Evolutionary conservation across 1,139 yeast genomes (phyloP).

Genomic region (Yamadazyma trypodendri): DNA sequence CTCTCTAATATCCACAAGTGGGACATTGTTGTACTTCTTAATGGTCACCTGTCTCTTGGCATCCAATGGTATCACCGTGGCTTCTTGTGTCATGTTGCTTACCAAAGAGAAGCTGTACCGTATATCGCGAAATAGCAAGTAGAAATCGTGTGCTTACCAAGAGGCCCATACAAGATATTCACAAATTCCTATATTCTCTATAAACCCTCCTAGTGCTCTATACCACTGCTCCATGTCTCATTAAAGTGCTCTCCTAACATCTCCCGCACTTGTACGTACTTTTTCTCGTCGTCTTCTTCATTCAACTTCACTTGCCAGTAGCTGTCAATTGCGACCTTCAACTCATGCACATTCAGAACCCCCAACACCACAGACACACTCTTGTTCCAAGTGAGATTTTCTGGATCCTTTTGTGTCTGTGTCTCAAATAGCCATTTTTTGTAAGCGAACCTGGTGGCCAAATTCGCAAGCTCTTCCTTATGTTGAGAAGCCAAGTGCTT

Average conservation of each 20-base stretch:
- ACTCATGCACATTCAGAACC: slow-evolving; percentile 60
- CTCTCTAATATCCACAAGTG: slow-evolving; percentile 78
- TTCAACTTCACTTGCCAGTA: slow-evolving; percentile 49
- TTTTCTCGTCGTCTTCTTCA: slow-evolving; percentile 38
- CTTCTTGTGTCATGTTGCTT: slow-evolving; percentile 9
- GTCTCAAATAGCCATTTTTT: slow-evolving; percentile 50
- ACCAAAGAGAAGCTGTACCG: not conserved
- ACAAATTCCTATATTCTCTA: not conserved
- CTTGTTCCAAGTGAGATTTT: slow-evolving; percentile 25
- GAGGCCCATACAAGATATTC: too few relatives aligned
- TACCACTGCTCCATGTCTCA: slow-evolving; percentile 75
- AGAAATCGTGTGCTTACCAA: too few relatives aligned
- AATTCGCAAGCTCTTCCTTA: slow-evolving; percentile 68
- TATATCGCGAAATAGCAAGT: too few relatives aligned
- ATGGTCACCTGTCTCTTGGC: slow-evolving; percentile 71
- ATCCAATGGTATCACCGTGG: slow-evolving; percentile 41
- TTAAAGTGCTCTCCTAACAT: slow-evolving; percentile 58
- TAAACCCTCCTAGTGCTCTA: slow-evolving; percentile 19
- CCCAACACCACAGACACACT: slow-evolving; percentile 72
- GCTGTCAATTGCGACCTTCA: slow-evolving; percentile 59
- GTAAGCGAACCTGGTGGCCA: slow-evolving; percentile 77
- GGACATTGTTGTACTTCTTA: slow-evolving; percentile 61
- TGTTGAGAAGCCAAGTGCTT: slow-evolving; percentile 34
- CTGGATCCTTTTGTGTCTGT: slow-evolving; percentile 5
- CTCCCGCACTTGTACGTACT: slow-evolving; percentile 44